A percentile compares a stretch with the other conserved stretches of the same genome.
phyloP scores from a whole-genome alignment of 306 rosid species.

The Trifolium dubium region DNA sequence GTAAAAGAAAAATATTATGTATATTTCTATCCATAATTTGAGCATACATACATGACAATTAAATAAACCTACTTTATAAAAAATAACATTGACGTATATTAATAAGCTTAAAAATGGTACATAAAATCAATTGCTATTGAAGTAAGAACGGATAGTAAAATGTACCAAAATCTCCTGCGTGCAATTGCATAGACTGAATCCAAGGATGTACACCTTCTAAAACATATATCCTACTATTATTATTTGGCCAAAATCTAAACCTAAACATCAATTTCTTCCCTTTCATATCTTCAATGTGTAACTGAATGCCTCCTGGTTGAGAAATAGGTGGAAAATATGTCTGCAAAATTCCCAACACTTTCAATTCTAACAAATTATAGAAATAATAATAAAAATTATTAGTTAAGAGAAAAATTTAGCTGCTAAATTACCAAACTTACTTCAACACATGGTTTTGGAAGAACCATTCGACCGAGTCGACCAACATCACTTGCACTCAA shows the following conservation, averaged over 20 bases:
- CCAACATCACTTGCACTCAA: slow-evolving; percentile 97
- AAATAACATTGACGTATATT: background rate
- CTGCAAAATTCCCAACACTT: slow-evolving; percentile 52
- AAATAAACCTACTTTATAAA: background rate
- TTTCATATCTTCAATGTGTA: slow-evolving; percentile 86
- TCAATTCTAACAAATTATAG: slow-evolving; percentile 37
- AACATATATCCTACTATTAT: slow-evolving; percentile 95
- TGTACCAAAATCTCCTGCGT: slow-evolving; percentile 95
- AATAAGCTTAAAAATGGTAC: no score
- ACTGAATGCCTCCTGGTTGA: slow-evolving; percentile 91
- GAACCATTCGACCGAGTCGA: slow-evolving; percentile 92
- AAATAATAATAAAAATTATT: slow-evolving; percentile 8
- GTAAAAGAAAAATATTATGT: background rate
- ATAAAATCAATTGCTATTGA: background rate
- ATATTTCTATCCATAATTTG: slow-evolving; percentile 15
- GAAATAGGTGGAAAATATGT: slow-evolving; percentile 94
- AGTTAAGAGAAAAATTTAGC: background rate
- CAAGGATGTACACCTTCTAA: slow-evolving; percentile 95
- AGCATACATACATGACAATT: background rate
- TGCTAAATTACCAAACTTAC: slow-evolving; percentile 48
- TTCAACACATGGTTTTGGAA: slow-evolving; percentile 97
- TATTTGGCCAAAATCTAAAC: slow-evolving; percentile 96
- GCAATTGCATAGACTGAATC: slow-evolving; percentile 97
- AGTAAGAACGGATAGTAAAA: slow-evolving; percentile 21
- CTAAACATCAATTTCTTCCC: slow-evolving; percentile 93